Conservation (phyloP, 2,329 filamentous ascomycete species). For the Acrocalymma vagum region DNA sequence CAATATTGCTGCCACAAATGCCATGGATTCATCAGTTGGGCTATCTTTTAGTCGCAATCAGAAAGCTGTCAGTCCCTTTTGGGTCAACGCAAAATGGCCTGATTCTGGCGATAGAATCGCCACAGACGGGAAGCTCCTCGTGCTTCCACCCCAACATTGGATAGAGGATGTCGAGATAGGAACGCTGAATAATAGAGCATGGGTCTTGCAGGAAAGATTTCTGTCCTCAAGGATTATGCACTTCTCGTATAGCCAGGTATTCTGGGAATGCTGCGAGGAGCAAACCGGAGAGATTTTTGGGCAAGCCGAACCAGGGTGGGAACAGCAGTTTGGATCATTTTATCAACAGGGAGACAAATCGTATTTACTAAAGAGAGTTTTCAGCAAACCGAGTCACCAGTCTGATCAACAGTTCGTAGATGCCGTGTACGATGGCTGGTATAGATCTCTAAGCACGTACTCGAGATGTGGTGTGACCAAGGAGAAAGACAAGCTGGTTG, state of each 20-base stretch:
- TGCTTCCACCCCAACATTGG: neutral
- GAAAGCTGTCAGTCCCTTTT: neutral
- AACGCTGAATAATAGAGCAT: conserved; percentile 8
- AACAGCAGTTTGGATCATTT: no score
- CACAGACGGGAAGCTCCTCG: no score
- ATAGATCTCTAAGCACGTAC: neutral
- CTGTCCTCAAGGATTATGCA: conserved; percentile 18
- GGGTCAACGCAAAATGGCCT: neutral
- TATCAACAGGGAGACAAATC: no score
- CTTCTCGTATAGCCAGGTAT: conserved; percentile 11
- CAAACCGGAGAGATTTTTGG: neutral
- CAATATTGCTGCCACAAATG: conserved; percentile 10
- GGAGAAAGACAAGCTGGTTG: neutral
- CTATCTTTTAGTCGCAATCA: neutral
- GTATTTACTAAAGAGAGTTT: no score
- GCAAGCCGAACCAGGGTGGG: no score
- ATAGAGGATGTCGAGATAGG: neutral
- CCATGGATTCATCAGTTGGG: neutral
- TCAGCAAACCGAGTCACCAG: no score
- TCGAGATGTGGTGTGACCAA: neutral
- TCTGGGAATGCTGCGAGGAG: conserved; percentile 17
- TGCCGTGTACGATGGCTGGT: neutral
- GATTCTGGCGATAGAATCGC: no score
- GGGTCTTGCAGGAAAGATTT: conserved; percentile 22
- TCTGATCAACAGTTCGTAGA: no score